These are phyloP conservation scores for Aquanectria penicillioides DNA, from an alignment of 2,329 filamentous ascomycete genomes.

Conservation along the genomic window DNA sequence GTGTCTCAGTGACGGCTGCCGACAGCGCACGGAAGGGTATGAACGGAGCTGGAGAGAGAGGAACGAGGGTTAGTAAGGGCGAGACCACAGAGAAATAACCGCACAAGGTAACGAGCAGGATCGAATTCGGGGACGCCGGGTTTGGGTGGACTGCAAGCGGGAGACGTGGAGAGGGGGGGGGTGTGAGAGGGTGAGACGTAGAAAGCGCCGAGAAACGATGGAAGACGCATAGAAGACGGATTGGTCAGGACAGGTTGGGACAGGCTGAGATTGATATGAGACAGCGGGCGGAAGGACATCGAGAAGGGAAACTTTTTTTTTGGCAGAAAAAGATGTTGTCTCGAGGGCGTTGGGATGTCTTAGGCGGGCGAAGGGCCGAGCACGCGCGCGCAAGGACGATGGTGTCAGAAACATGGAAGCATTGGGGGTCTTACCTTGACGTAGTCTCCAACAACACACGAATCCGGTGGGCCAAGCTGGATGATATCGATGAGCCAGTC, in stretches of 20 bases:
- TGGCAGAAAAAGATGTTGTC: conserved; percentile 26
- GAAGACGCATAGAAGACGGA: conserved; percentile 30
- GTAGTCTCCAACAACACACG: conserved; percentile 30
- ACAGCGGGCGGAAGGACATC: conserved; percentile 32
- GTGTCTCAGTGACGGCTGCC: conserved; percentile 32
- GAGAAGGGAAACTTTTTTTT: conserved; percentile 20
- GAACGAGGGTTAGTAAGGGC: conserved; percentile 14
- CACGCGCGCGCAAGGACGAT: conserved; percentile 39
- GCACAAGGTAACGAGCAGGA: background rate
- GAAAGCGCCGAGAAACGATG: conserved; percentile 16
- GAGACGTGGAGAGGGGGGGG: background rate
- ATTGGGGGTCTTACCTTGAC: conserved; percentile 37
- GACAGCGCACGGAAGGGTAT: conserved; percentile 26
- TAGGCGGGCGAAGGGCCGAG: conserved; percentile 30
- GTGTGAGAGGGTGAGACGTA: conserved; percentile 12
- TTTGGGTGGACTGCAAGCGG: conserved; percentile 2
- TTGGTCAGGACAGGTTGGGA: conserved; percentile 15
- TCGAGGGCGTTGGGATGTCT: conserved; percentile 26
- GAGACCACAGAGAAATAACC: background rate
- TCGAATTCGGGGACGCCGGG: background rate
- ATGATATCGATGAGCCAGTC: conserved; percentile 36
- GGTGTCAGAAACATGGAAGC: conserved; percentile 36
- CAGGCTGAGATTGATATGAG: conserved; percentile 12
- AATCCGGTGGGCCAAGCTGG: too few species aligned
- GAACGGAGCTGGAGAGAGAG: conserved; percentile 28